Evolutionary conservation across 331 rosid species (phyloP), one percentile per base, ranked within the genome.

Genomic region (Stylosanthes scabra): DNA sequence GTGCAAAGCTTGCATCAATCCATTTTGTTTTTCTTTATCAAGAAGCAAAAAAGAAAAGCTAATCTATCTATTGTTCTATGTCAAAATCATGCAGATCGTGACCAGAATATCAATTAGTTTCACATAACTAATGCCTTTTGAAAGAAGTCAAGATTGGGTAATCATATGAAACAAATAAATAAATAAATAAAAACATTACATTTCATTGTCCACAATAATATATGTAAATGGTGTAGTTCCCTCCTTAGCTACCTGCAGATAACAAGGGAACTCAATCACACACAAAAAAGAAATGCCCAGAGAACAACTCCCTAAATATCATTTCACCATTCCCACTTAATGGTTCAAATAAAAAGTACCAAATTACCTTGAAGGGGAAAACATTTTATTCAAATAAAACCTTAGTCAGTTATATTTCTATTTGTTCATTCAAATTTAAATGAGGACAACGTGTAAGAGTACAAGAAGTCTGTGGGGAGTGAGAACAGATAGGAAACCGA

Each of bases 161-260:
- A 77, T 49, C 64, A 57, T 41, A 14, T 44, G 50, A 11, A 57
- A 56, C 51, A 10, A 41, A 41, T 8, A 55, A 54, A 74, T 42
- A 20, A 76, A 56, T 20, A 20, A 20, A 20, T 20, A 20, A 20
- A 78, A 15, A 59, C 70, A 73, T 84, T 84, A 84, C 85, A 73
- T 84, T 69, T 80, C 76, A 39, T 63, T 84, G 83, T 84, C 88
- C 65, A 84, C 83, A 65, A 94, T 90, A 63, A 94, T 52, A 63
- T 91, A 94, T 74, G 97, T 78, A 81, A 94, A 91, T 4, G 97
- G 92, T 65, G 99, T 89, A 84, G 75, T 90, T 56, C 97, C 99
- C 62, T 66, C 96, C 75, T 89, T 7, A 20, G 97, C 68, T 63
- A 94, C 96, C 97, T 94, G 89, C 73, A 84, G 77, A 81, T 62